Percentiles rank a stretch among this genome's conserved stretches.
Evolutionary conservation across 2,329 filamentous ascomycete genomes (phyloP).

Genomic region (Sporothrix brunneoviolacea): DNA sequence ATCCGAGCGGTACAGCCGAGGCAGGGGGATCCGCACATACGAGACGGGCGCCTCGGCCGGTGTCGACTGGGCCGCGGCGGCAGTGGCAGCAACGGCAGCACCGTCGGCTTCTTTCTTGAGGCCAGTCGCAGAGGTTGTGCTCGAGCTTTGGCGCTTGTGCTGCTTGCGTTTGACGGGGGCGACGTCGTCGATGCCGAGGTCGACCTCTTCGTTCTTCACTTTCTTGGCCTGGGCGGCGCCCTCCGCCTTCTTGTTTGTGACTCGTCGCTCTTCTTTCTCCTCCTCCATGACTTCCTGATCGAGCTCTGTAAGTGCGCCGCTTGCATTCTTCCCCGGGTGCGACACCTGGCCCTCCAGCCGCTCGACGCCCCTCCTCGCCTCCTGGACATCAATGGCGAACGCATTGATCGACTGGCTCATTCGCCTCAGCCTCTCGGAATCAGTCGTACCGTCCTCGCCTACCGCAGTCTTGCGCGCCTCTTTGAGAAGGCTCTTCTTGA

Average conservation of each 20-base stretch:
- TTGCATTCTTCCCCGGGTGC: slow-evolving; percentile 21
- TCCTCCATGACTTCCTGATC: not conserved
- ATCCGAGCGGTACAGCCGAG: slow-evolving; percentile 38
- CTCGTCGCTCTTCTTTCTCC: not conserved
- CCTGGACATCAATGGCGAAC: slow-evolving; percentile 45
- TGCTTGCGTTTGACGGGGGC: not conserved
- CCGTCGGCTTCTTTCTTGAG: not conserved
- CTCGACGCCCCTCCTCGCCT: slow-evolving; percentile 52
- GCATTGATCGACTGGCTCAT: slow-evolving; percentile 48
- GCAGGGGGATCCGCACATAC: slow-evolving; percentile 39
- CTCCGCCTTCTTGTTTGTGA: not conserved
- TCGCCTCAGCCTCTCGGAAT: slow-evolving; percentile 28
- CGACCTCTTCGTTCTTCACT: not conserved
- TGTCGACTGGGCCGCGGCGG: no score
- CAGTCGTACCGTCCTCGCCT: slow-evolving; percentile 23
- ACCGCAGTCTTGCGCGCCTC: no score
- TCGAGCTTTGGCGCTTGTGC: slow-evolving; percentile 1
- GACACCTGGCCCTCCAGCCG: slow-evolving; percentile 47
- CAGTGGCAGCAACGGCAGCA: not conserved
- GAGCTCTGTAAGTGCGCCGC: not conserved
- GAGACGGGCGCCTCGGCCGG: slow-evolving; percentile 20
- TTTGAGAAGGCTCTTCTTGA: no score
- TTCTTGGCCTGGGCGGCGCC: not conserved
- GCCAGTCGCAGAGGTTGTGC: not conserved
- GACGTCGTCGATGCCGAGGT: not conserved